Conservation (phyloP, 257 asterid genomes). For the Salvia rosmarinus region DNA sequence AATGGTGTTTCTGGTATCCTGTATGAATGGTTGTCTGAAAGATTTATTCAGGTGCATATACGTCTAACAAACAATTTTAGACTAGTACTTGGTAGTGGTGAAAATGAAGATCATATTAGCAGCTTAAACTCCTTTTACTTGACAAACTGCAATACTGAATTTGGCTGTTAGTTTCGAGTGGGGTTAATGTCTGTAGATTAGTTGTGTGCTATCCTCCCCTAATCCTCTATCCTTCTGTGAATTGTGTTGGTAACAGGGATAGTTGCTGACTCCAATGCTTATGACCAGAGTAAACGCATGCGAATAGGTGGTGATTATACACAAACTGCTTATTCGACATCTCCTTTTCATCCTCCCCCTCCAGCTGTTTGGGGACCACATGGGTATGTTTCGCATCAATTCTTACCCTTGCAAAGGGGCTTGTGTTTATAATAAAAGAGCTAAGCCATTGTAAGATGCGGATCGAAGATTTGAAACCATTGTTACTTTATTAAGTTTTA, state of each 20-base stretch:
- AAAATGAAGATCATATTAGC: neutral
- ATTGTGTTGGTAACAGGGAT: constrained; percentile 48
- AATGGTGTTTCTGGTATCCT: neutral
- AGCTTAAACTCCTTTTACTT: neutral
- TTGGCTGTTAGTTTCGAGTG: neutral
- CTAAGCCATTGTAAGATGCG: neutral
- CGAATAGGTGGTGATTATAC: constrained; percentile 95
- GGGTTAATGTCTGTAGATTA: neutral
- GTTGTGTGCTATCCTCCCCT: neutral
- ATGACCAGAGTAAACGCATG: constrained; percentile 96
- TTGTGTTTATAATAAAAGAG: neutral
- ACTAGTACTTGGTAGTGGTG: neutral
- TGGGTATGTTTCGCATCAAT: constrained; percentile 53
- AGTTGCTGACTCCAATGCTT: constrained; percentile 77
- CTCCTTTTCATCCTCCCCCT: constrained; percentile 97
- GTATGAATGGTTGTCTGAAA: neutral
- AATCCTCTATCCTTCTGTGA: neutral
- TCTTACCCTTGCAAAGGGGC: neutral
- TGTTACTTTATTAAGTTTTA: constrained; percentile 13
- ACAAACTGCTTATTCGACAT: constrained; percentile 79
- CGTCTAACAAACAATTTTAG: neutral
- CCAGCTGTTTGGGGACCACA: constrained; percentile 93
- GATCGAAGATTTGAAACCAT: neutral
- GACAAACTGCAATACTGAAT: neutral
- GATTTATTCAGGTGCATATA: neutral